Conservation (phyloP, 1,139 yeast genomes). For the Candida neerlandica region DNA sequence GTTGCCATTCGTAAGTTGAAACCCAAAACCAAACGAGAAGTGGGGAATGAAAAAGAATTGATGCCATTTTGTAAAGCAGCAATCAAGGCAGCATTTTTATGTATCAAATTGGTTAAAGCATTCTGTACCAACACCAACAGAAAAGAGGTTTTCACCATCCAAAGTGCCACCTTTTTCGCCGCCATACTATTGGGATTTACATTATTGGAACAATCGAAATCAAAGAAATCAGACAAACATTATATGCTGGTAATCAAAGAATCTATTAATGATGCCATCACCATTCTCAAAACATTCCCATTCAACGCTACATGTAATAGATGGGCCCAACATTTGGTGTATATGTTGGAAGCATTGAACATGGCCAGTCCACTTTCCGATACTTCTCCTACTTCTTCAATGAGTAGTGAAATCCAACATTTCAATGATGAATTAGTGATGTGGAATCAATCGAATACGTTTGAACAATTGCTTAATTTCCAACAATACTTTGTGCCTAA, state of each 20-base stretch:
- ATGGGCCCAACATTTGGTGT: slow-evolving; percentile 16
- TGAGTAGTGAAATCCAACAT: slow-evolving; percentile 11
- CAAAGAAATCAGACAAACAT: slow-evolving; percentile 15
- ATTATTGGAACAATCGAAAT: slow-evolving; percentile 16
- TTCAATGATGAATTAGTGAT: slow-evolving; percentile 17
- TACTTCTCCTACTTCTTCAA: slow-evolving; percentile 6
- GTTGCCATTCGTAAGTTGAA: slow-evolving; percentile 15
- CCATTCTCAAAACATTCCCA: slow-evolving; percentile 12
- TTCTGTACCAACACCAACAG: slow-evolving; percentile 13
- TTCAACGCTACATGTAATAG: slow-evolving; percentile 17
- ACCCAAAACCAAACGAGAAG: slow-evolving; percentile 13
- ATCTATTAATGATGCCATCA: slow-evolving; percentile 15
- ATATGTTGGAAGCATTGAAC: slow-evolving; percentile 16
- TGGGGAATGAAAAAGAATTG: slow-evolving; percentile 15
- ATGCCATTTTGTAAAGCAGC: slow-evolving; percentile 20
- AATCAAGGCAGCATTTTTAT: slow-evolving; percentile 20
- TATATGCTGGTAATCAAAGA: slow-evolving; percentile 17
- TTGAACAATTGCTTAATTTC: slow-evolving; percentile 17
- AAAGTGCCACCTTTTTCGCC: slow-evolving; percentile 16
- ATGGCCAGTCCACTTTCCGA: not conserved
- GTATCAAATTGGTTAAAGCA: slow-evolving; percentile 17
- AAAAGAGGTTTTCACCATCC: slow-evolving; percentile 17
- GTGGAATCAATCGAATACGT: slow-evolving; percentile 16
- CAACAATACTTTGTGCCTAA: slow-evolving; percentile 17
- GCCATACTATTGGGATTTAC: slow-evolving; percentile 17